Percentiles rank a stretch among this genome's conserved stretches.
These are phyloP conservation scores for Scenedesmus sp. DNA, from an alignment of 163 green algal species.

Conservation along the genomic window DNA sequence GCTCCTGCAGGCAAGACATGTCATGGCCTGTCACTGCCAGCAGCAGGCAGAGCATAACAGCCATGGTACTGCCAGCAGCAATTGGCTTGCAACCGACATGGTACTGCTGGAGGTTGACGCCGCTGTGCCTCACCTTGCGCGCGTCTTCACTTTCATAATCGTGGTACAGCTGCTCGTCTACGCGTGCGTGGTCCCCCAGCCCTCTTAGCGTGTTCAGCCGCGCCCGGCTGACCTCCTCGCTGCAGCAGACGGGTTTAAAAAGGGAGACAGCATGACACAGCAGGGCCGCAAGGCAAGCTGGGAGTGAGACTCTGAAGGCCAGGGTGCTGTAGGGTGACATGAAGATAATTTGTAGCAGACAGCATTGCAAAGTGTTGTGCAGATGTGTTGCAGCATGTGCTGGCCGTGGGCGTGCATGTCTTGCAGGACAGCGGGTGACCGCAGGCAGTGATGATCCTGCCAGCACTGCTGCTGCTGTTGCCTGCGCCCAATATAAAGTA, in stretches of 20 bases:
- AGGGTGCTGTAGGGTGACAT: no score
- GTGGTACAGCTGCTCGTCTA: conserved; percentile 94
- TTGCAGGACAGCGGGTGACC: no score
- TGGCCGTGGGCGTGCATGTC: no score
- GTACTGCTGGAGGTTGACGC: not conserved
- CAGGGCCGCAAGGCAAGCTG: no score
- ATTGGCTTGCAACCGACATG: not conserved
- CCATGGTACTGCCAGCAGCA: not conserved
- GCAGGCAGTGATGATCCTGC: no score
- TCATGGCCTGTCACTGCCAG: not conserved
- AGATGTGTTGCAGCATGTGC: no score
- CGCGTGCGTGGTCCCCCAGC: conserved; percentile 82
- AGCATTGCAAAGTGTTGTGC: no score
- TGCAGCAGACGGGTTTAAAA: conserved; percentile 50
- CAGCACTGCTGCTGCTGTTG: no score
- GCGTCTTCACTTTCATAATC: conserved; percentile 92
- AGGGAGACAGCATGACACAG: not conserved
- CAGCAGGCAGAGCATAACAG: not conserved
- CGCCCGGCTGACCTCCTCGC: conserved; percentile 92
- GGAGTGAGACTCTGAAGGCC: not conserved
- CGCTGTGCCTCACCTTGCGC: conserved; percentile 59
- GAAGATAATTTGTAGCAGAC: no score
- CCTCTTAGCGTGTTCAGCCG: conserved; percentile 89
- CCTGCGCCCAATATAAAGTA: no score
- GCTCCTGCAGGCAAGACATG: conserved; percentile 72